Base-by-base conservation (phyloP, 1,284 basidiomycete genomes). In the Mycosarcoma maydis region DNA sequence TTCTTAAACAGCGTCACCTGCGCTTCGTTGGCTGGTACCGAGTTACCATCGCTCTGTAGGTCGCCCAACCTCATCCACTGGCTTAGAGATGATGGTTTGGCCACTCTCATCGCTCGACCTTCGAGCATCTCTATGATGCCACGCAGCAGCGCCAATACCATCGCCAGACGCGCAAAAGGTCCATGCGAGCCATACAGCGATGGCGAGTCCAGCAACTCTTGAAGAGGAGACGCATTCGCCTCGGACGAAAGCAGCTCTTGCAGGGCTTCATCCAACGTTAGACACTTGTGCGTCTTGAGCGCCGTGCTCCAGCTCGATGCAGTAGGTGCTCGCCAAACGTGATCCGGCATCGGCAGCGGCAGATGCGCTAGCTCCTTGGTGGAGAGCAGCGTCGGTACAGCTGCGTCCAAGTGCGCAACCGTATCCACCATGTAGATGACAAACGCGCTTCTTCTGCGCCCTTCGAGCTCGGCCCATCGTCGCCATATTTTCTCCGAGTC, bases 91-190 rank as follows among this genome's bases (percentile, higher is more conserved):
- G 70, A 73, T 9, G 61, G 54, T 29, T 52, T 61, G 22, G 72
- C 32, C 17, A 73, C 74, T 36, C 39, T 43, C 16, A 24, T 57
- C 14, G 57, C 49, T 23, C 72, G 57, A 3, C 65, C 71, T n/a
- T 77, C 74, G 16, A 77, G 58, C 58, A 77, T 59, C 23, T 72
- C 71, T 13, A 76, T 57, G 45, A 77, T 74, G 41, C 75, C 75
- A 7, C 75, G 71, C 45, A 77, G 65, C 51, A 77, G 50, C n/a
- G 75, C 58, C 32, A 75, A 13, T 17, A 77, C 56, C 58, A 74
- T 70, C 20, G 72, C 59, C 20, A 75, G 48, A 10, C 75, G 61
- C 24, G 75, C 75, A 44, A 77, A 77, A 17, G 75, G 73, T 3
- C 75, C 75, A 36, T 74, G 68, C 27, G 54, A 27, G 29, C 75